Evolutionary conservation across 2,329 filamentous ascomycete species (phyloP), one percentile per base, ranked within the genome.

Genomic region (Beauveria sp.): DNA sequence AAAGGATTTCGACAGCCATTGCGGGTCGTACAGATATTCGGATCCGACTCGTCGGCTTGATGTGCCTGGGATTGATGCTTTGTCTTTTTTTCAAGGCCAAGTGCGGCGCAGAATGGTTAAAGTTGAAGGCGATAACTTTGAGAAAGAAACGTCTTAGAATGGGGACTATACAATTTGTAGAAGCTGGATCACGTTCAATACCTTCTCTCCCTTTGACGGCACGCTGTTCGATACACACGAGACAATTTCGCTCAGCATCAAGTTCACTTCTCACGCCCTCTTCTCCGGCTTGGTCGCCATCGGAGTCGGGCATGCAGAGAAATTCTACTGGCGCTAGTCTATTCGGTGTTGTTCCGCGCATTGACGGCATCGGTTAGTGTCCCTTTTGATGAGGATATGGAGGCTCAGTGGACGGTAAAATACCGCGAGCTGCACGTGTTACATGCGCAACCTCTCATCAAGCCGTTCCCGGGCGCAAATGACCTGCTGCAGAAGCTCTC

Each of bases 211-310:
- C 31, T 67, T 66, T 34, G 64, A 65, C 38, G 61, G 64, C 53
- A 66, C 55, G n/a, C 52, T 66, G 24, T 66, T 66, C 55, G 63
- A 67, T 45, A 65, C 63, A 7, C 56, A 65, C 50, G 22, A 51
- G 16, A 63, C 65, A 28, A 65, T 65, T 31, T 54, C 55, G 24
- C 63, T 63, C 50, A 60, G 56, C 45, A 64, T 64, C 56, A 64
- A 64, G 45, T 53, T 65, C 28, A 65, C 65, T 14, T 66, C 64
- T 49, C 40, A 62, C 10, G 49, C 53, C 20, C 57, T 66, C 22
- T 9, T 57, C 63, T 18, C 62, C 64, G 14, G 20, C 43, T 16
- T 45, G 31, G 12, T 26, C 52, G n/a, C 54, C 63, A n/a, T 18
- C 26, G 28, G 51, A 56, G 20, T 45, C 63, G 12, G 57, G 63